Base-by-base conservation (phyloP, 73 alveolate genomes). In the Paramecium sonneborni region DNA sequence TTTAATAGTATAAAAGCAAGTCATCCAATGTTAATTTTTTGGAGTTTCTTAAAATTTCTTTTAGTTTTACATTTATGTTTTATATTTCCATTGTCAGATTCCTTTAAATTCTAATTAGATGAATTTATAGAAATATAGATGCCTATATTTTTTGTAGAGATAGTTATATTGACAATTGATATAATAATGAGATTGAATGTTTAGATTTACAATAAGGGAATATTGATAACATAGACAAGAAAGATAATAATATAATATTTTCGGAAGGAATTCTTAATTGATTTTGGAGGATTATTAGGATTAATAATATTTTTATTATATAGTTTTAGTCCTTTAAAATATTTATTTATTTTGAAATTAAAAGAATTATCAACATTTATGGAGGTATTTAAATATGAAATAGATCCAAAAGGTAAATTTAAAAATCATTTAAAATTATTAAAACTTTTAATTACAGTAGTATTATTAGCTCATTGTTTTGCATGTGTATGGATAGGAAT, bases 401-500 rank as follows among this genome's bases (percentile, higher is more conserved):
- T 79, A 20, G 90, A 79, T 79, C 90, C 90, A 30, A 39, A 43
- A 41, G 44, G 41, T 12, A 79, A 46, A 79, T 79, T 79, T 46
- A 79, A 79, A 79, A 79, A 79, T 11, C 74, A 79, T 34, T 28
- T 79, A 12, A 30, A 43, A 79, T 34, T 79, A 18, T 14, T 79
- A n/a, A 38, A 23, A 28, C 15, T 79, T 0, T 9, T 79, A 10
- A 23, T 79, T 2, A 79, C 72, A 30, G 90, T 79, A 10, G 55
- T 79, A 14, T 23, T 79, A 12, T 14, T 79, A 1, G 90, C 90
- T 24, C 90, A 79, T 44, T 46, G 44, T 39, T 43, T 79, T 44
- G 90, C 90, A 12, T 79, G 76, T 26, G 26, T 79, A 41, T 79
- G 92, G 92, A 56, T 85, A 21, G 84, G 67, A 11, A 86, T 85